These are phyloP conservation scores for Phytophthora lateralis DNA, from an alignment of 352 stramenopile species.

Conservation along the genomic window DNA sequence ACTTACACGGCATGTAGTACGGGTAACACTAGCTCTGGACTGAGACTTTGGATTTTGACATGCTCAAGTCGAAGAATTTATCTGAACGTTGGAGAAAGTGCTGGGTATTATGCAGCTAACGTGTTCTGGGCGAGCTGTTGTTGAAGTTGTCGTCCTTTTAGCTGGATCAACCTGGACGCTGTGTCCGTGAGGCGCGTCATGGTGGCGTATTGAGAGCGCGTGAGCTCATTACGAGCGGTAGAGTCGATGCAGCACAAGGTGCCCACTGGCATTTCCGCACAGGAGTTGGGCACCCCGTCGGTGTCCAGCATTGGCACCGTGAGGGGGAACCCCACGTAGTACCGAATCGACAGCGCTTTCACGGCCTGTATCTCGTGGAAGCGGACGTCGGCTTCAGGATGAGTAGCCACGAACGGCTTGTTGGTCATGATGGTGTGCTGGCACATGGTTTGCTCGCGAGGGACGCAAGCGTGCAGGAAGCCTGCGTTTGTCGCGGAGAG, in stretches of 20 bases:
- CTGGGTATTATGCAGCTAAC: slow-evolving; percentile 1
- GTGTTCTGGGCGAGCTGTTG: slow-evolving; percentile 1
- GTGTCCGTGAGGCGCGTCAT: slow-evolving; percentile 39
- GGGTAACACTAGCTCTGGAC: neutral
- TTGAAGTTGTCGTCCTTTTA: slow-evolving; percentile 31
- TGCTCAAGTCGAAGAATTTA: neutral
- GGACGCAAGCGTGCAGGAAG: slow-evolving; percentile 28
- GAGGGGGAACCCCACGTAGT: slow-evolving; percentile 49
- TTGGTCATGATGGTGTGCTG: slow-evolving; percentile 41
- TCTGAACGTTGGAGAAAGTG: neutral
- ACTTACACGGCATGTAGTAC: no score
- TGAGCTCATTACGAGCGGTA: slow-evolving; percentile 33
- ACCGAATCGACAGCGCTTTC: slow-evolving; percentile 27
- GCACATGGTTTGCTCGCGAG: slow-evolving; percentile 43
- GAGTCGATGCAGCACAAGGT: slow-evolving; percentile 47
- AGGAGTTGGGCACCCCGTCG: neutral
- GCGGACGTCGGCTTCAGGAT: slow-evolving; percentile 44
- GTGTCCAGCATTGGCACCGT: slow-evolving; percentile 13
- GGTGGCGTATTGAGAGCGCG: slow-evolving; percentile 39
- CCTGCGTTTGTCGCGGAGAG: slow-evolving; percentile 30
- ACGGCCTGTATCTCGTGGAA: slow-evolving; percentile 34
- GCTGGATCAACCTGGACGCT: slow-evolving; percentile 37
- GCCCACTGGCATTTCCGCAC: slow-evolving; percentile 38
- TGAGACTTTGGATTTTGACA: neutral
- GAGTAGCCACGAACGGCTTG: slow-evolving; percentile 32